These are phyloP conservation scores for Colletotrichum chlorophyti DNA, from an alignment of 2,329 filamentous ascomycete species.

Conservation along the genomic window DNA sequence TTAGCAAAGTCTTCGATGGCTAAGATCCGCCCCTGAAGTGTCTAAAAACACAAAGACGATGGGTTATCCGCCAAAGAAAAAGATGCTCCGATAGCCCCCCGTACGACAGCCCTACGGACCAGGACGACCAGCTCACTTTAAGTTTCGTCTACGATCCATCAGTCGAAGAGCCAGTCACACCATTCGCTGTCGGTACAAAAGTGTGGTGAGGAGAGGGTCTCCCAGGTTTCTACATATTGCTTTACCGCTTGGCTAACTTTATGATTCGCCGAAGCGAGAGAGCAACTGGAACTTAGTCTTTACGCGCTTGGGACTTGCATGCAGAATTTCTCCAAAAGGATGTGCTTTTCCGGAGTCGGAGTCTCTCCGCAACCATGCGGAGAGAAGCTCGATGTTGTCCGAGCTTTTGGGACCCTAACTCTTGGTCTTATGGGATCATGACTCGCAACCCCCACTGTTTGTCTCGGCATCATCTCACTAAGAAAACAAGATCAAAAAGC, in stretches of 20 bases:
- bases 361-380: neutral
- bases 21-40: neutral
- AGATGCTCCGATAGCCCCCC: neutral
- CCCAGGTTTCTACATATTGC: neutral
- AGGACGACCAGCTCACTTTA: too few relatives aligned
- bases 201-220: neutral
- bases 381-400: neutral
- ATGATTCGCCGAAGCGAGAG: neutral
- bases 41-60: neutral
- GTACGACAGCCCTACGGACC: neutral
- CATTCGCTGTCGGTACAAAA: neutral
- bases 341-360: neutral
- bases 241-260: neutral
- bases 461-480: constrained; percentile 2
- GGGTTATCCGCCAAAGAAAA: neutral
- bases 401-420: neutral
- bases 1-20: rapidly evolving
- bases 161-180: neutral
- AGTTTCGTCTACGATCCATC: neutral
- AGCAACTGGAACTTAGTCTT: neutral
- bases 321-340: neutral
- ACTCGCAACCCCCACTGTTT: constrained; percentile 8
- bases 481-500: neutral
- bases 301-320: neutral
- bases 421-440: neutral